Base-by-base conservation (phyloP, 1,139 yeast species). In the Candida pseudocylindracea region DNA sequence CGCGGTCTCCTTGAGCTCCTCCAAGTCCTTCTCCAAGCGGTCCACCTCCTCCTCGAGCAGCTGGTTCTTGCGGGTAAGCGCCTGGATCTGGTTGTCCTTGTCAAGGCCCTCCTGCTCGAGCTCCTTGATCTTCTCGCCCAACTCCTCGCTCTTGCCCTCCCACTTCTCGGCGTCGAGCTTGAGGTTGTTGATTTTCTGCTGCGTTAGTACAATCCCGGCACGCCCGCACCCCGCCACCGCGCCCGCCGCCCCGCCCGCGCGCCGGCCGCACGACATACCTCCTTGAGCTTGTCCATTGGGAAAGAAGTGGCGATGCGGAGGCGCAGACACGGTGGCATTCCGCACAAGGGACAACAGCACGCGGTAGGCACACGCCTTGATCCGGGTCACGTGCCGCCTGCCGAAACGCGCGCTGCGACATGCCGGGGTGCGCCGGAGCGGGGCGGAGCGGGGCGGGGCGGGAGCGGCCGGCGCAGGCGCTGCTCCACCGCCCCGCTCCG, bases 141-240 rank as follows among this genome's bases (percentile, higher is more conserved):
- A 68, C 47, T 79, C 94, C 49, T 88, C 98, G 39, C 91, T 76
- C 63, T 83, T 80, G 55, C 81, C 94, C 63, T 85, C 94, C 79
- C 96, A 92, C 48, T 76, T 63, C 63, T 91, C 99, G 43, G 94
- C 85, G 53, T 88, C 98, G 48, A 79, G 65, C 60, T 85, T 85
- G 56, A 88, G 72, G 59, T 73, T 72, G 64, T 66, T 75, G 63
- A 88, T 64, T 72, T 88, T 85, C 91, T 78, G 39, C 7, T 11
- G 25, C 29, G 42, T 30, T 38, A 51, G 48, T 37, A 37, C n/a
- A 10, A 6, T 15, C 6, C 6, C 20, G 6, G 6, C 6, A 15
- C 20, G 6, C n/a, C n/a, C n/a, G n/a, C n/a, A n/a, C n/a, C n/a
- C n/a, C n/a, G n/a, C 20, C 15, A 7, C 26, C 12, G 9, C 8